These are phyloP conservation scores for Vicia villosa DNA, from an alignment of 306 rosid genomes.

Conservation along the genomic window DNA sequence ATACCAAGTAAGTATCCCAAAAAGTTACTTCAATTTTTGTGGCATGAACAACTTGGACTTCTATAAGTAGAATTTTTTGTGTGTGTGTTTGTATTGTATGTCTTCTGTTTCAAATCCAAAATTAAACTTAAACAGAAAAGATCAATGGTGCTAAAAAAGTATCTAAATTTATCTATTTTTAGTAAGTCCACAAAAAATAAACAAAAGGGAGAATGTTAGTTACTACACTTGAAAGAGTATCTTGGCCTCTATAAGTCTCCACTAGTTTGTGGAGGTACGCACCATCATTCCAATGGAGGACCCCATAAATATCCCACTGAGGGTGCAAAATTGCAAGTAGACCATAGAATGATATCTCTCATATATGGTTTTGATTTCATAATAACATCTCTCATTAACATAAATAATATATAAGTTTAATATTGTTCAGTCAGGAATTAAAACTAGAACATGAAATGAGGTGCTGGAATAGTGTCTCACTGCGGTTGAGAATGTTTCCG, in stretches of 20 bases:
- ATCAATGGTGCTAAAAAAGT: constrained; percentile 2
- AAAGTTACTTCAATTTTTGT: constrained; percentile 2
- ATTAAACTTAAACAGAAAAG: constrained; percentile 27
- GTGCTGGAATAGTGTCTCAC: no score
- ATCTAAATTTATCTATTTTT: constrained; percentile 32
- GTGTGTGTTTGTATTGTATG: neutral
- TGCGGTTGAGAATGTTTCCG: no score
- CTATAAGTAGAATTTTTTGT: neutral
- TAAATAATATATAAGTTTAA: constrained; percentile 25
- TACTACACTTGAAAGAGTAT: constrained; percentile 38
- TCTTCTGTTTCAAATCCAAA: constrained; percentile 1
- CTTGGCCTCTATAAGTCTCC: constrained; percentile 54
- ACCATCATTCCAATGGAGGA: constrained; percentile 64
- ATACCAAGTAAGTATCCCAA: constrained; percentile 75
- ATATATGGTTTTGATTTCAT: neutral
- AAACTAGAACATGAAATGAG: no score
- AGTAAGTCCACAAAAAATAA: constrained; percentile 23
- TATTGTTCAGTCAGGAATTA: no score
- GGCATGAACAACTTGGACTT: neutral
- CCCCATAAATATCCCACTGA: constrained; percentile 62
- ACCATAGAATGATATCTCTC: constrained; percentile 9
- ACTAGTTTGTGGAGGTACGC: constrained; percentile 55
- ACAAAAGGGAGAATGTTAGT: constrained; percentile 26
- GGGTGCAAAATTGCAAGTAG: constrained; percentile 63
- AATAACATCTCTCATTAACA: constrained; percentile 36